Conservation (phyloP, 805 yeast genomes). For the Blastobotrys chiropterorum region DNA sequence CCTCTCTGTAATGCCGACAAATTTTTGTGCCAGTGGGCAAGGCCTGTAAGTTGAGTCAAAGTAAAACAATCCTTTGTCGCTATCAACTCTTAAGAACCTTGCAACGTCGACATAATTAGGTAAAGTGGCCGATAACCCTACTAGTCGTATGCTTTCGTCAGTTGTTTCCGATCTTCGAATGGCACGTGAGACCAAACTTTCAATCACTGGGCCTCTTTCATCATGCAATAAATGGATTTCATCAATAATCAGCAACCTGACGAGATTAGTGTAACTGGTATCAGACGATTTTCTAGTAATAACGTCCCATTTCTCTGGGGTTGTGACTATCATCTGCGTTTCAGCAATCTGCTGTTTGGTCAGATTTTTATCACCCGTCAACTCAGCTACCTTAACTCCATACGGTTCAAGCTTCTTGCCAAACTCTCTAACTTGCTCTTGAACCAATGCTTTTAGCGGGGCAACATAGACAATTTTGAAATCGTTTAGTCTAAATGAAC, state of each 20-base stretch:
- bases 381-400: slow-evolving; percentile 72
- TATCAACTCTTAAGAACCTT: slow-evolving; percentile 61
- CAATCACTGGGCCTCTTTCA: slow-evolving; percentile 91
- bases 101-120: slow-evolving; percentile 90
- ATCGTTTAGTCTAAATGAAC: slow-evolving; percentile 45
- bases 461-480: slow-evolving; percentile 86
- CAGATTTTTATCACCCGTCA: slow-evolving; percentile 84
- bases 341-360: slow-evolving; percentile 68
- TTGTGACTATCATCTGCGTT: slow-evolving; percentile 81
- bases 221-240: slow-evolving; percentile 92
- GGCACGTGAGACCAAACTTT: slow-evolving; percentile 76
- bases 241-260: slow-evolving; percentile 73
- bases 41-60: slow-evolving; percentile 86
- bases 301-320: slow-evolving; percentile 98
- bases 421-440: slow-evolving; percentile 88
- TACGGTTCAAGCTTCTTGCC: slow-evolving; percentile 56
- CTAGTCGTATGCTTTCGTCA: slow-evolving; percentile 53
- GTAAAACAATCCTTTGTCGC: slow-evolving; percentile 52
- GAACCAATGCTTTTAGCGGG: slow-evolving; percentile 90
- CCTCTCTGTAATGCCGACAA: slow-evolving; percentile 80
- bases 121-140: slow-evolving; percentile 88
- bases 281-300: slow-evolving; percentile 78
- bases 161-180: slow-evolving; percentile 41
- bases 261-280: slow-evolving; percentile 55
- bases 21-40: slow-evolving; percentile 85